Conservation (phyloP, 495 filamentous ascomycete species). For the Xylaria grammica region DNA sequence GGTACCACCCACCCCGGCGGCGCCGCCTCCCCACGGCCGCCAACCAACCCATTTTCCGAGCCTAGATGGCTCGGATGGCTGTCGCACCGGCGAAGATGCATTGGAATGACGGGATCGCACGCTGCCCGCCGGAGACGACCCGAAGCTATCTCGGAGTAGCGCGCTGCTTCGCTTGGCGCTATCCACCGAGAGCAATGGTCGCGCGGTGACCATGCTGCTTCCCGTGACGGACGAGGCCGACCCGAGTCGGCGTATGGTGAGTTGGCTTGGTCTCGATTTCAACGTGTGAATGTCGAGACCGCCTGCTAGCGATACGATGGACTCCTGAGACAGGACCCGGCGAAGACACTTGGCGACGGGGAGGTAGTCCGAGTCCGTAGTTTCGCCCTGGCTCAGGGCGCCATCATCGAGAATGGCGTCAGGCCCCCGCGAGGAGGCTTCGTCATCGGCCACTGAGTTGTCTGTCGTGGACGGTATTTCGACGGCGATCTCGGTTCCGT, state of each 20-base stretch:
- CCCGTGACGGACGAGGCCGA: constrained; percentile 48
- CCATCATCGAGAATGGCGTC: constrained; percentile 11
- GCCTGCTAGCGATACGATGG: constrained; percentile 59
- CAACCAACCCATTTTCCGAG: constrained; percentile 50
- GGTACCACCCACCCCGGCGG: constrained; percentile 27
- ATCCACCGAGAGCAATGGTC: constrained; percentile 43
- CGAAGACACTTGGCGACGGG: constrained; percentile 32
- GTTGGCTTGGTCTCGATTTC: constrained; percentile 56
- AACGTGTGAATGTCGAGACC: constrained; percentile 62
- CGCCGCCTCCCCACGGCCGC: constrained; percentile 49
- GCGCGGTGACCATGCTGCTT: constrained; percentile 46
- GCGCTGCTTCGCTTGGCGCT: constrained; percentile 43
- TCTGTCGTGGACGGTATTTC: constrained; percentile 26
- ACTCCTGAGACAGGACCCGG: constrained; percentile 56
- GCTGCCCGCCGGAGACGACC: constrained; percentile 36
- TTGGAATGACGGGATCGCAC: constrained; percentile 25
- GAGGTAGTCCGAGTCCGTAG: constrained; percentile 19
- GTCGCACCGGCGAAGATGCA: constrained; percentile 31
- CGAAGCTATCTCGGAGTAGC: constrained; percentile 46
- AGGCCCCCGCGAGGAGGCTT: constrained; percentile 18
- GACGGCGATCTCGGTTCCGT: constrained; percentile 26
- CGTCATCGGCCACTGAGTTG: constrained; percentile 29
- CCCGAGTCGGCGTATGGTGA: constrained; percentile 52
- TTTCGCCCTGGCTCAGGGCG: constrained; percentile 21
- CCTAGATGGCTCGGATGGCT: constrained; percentile 30